These are phyloP conservation scores for Bruguiera gymnorhiza DNA, from an alignment of 345 rosid genomes.

Conservation along the genomic window DNA sequence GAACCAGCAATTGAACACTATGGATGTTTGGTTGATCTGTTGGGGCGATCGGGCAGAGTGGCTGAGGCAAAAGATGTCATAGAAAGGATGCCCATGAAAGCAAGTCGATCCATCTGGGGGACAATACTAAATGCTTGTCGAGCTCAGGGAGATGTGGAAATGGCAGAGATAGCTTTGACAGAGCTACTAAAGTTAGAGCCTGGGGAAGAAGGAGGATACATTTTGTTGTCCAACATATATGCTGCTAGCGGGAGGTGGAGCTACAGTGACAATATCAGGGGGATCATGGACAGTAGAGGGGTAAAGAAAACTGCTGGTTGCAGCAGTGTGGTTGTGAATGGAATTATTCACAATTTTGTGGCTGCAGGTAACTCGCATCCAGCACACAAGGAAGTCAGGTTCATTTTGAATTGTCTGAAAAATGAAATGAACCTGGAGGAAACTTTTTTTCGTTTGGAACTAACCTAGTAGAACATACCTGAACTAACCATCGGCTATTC, in stretches of 20 bases:
- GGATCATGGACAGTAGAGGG: constrained; percentile 23
- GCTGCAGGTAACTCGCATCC: constrained; percentile 48
- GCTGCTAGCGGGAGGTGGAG: constrained; percentile 23
- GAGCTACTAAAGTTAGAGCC: constrained; percentile 23
- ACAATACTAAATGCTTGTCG: constrained; percentile 18
- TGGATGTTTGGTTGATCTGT: constrained; percentile 27
- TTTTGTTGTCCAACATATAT: constrained; percentile 22
- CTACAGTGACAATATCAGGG: constrained; percentile 16
- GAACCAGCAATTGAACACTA: constrained; percentile 23
- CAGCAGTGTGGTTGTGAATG: constrained; percentile 40
- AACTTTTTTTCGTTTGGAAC: background rate
- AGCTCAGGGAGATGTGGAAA: constrained; percentile 19
- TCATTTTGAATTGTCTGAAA: constrained; percentile 23
- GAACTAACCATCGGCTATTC: too few relatives aligned
- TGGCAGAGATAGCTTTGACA: constrained; percentile 22
- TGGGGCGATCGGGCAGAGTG: constrained; percentile 22
- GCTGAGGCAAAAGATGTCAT: constrained; percentile 20
- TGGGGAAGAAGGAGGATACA: constrained; percentile 24
- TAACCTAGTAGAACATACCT: too few relatives aligned
- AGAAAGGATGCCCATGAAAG: constrained; percentile 21
- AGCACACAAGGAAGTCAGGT: constrained; percentile 34
- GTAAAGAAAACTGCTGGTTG: constrained; percentile 24
- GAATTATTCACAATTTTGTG: constrained; percentile 41
- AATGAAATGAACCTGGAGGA: constrained; percentile 32
- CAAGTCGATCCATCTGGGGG: constrained; percentile 24